phyloP scores from a whole-genome alignment of 108 stramenopile genomes.

The Discostella pseudostelligera region DNA sequence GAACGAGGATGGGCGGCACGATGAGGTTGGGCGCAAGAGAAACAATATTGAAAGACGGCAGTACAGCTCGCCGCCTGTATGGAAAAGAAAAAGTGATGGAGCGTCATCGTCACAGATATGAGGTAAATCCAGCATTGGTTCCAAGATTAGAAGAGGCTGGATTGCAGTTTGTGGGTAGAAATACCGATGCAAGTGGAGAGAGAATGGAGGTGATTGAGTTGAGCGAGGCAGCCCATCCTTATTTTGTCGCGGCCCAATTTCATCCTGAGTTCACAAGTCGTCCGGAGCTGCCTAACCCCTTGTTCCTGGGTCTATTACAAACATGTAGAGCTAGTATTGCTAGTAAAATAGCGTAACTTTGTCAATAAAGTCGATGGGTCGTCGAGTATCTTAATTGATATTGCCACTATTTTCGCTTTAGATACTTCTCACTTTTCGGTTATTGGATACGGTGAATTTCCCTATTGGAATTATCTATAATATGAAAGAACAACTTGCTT shows the following conservation, averaged over 20 bases:
- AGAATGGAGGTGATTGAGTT: slow-evolving; percentile 53
- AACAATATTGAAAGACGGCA: slow-evolving; percentile 26
- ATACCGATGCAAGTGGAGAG: slow-evolving; percentile 51
- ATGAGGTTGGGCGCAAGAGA: slow-evolving; percentile 51
- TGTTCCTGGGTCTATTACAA: slow-evolving; percentile 44
- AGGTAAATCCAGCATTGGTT: slow-evolving; percentile 48
- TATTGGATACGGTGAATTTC: too few relatives aligned
- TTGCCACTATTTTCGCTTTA: too few relatives aligned
- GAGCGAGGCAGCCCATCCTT: slow-evolving; percentile 30
- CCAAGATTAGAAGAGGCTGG: slow-evolving; percentile 41
- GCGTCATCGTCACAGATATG: slow-evolving; percentile 50
- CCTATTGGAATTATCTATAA: too few relatives aligned
- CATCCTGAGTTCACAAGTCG: slow-evolving; percentile 54
- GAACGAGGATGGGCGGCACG: slow-evolving; percentile 49
- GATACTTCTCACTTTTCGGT: too few relatives aligned
- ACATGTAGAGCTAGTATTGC: slow-evolving; percentile 27
- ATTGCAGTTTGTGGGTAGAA: slow-evolving; percentile 49
- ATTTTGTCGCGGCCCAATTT: slow-evolving; percentile 45
- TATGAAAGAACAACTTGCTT: too few relatives aligned
- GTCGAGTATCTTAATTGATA: background rate
- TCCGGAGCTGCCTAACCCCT: slow-evolving; percentile 47
- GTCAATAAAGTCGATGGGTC: too few relatives aligned
- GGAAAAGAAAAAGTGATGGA: slow-evolving; percentile 51
- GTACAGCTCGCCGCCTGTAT: slow-evolving; percentile 16
- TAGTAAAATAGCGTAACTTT: background rate